Evolutionary conservation across 2,329 filamentous ascomycete species (phyloP), one percentile per base, ranked within the genome.

Genomic region (Penicillium digitatum): DNA sequence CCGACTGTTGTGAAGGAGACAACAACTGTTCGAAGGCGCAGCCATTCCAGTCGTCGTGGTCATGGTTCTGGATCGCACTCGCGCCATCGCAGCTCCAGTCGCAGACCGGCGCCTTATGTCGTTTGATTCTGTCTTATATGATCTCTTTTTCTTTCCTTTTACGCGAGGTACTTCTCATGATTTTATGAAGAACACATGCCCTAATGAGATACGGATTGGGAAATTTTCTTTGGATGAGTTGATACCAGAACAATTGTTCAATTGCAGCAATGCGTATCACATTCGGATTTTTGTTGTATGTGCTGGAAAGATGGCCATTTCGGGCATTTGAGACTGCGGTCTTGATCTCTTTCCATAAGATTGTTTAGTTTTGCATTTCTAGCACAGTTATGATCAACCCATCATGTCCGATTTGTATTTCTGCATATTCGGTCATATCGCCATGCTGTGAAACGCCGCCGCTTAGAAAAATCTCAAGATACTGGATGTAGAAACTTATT

Each of bases 1-100:
- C 66, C 69, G 5, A 66, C 69, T 16, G 66, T 72, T 29, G 72
- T 74, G 11, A 75, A 74, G 63, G 75, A 78, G 66, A 73, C 69
- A 6, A 48, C 46, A 2, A 64, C 66, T 26, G 74, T 68, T 14
- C 59, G 66, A 3, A 61, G 69, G 39, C 65, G 69, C 12, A 73
- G 67, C 48, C 71, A 71, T 59, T 73, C 67, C 44, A 71, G 68
- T 55, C 67, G 71, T 8, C 63, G 71, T 5, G 71, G 71, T 12
- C 69, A 72, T 50, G 52, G 52, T 51, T 63, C 63, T 10, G 55
- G 58, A 6, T 63, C 61, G 5, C 66, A 67, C 40, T 54, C 52
- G 11, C 66, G 68, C 26, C 68, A 68, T 48, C 68, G 68, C 34
- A 67, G 63, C 47, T 68, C 68, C 6, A 64, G 66, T 24, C 62